Evolutionary conservation across 192 early-diverging fungal species (phyloP), one percentile per base, ranked within the genome.

Genomic region (Linnemannia schmuckeri): DNA sequence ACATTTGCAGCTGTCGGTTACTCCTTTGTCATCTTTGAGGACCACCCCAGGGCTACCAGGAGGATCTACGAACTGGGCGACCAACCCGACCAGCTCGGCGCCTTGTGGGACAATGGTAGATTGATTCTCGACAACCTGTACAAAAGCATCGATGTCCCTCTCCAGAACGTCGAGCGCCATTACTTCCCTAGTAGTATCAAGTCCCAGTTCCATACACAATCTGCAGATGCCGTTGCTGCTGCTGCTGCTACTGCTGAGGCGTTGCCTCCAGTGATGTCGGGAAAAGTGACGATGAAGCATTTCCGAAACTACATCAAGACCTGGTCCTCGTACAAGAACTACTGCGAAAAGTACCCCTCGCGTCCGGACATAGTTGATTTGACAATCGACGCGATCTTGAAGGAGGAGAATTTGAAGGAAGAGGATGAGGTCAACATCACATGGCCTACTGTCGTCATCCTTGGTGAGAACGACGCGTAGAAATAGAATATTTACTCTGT

Each of bases 1-100:
- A 93, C 93, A 0, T 83, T 95, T 57, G 92, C 91, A 6, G 81
- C 92, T 3, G 90, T 90, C 44, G 88, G 87, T 12, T 95, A 95
- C 69, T 47, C 47, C 20, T 89, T 89, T 68, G 77, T 85, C 40
- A 47, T 85, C 41, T 75, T 93, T 66, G 89, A 89, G 12, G 82
- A 81, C n/a, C 70, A 87, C 40, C 81, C 84, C 1, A 72, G 81
- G n/a, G 82, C 89, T 3, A 89, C 80, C 18, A 44, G 77, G 20
- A 49, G 79, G 9, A 74, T 93, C 68, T 35, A 76, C 24, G 63
- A 89, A 0, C 76, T 88, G 38, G 82, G 82, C 12, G 41, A 70
- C 7, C 80, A 87, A 24, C 79, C 83, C 3, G 87, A 88, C 47
- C 66, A 80, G 37, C 70, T 93, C 70, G 80, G 82, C 6, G 54